Evolutionary conservation across 2,329 filamentous ascomycete genomes (phyloP).

Genomic region (Raffaelea deltoideospora): DNA sequence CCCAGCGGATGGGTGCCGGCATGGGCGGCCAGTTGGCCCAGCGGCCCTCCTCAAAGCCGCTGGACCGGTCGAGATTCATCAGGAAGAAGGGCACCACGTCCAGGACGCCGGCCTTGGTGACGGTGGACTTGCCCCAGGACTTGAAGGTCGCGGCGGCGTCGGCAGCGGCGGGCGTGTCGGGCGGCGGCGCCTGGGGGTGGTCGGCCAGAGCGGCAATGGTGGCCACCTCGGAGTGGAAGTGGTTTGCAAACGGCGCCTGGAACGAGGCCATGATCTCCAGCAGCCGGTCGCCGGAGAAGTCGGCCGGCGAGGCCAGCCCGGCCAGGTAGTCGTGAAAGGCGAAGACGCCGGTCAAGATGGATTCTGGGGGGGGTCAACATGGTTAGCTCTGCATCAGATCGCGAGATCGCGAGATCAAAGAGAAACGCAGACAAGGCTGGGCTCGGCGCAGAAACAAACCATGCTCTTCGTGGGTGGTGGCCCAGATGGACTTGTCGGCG

Average conservation of each 20-base stretch:
- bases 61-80: constrained; percentile 43
- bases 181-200: constrained; percentile 34
- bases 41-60: constrained; percentile 34
- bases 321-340: constrained; percentile 37
- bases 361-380: constrained; percentile 14
- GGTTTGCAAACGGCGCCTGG: constrained; percentile 31
- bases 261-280: constrained; percentile 34
- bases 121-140: constrained; percentile 46
- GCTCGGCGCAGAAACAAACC: constrained; percentile 18
- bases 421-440: neutral
- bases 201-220: constrained; percentile 33
- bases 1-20: constrained; percentile 43
- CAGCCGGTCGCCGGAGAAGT: constrained; percentile 29
- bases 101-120: constrained; percentile 42
- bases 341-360: constrained; percentile 35
- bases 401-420: too few species aligned
- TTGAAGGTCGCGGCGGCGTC: constrained; percentile 37
- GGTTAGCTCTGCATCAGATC: too few species aligned
- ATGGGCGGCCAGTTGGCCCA: constrained; percentile 53
- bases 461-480: constrained; percentile 38
- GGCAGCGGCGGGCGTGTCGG: constrained; percentile 27
- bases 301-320: constrained; percentile 22
- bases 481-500: constrained; percentile 33
- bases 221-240: constrained; percentile 40
- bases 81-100: constrained; percentile 52